These are phyloP conservation scores for Pugionium dolabratum DNA, from an alignment of 345 rosid genomes.

Conservation along the genomic window DNA sequence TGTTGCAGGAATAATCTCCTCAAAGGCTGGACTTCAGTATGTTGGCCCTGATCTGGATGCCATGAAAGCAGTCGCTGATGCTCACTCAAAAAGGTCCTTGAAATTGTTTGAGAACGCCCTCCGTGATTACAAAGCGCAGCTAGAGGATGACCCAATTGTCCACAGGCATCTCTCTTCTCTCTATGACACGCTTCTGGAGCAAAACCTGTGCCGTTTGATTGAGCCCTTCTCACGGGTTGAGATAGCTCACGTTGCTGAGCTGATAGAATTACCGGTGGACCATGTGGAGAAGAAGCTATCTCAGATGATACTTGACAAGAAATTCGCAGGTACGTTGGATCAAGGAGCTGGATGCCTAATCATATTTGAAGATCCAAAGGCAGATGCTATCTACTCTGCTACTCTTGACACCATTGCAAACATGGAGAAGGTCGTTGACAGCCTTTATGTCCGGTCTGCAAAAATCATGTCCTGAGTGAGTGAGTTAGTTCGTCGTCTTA, in stretches of 20 bases:
- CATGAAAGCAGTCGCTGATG: constrained; percentile 96
- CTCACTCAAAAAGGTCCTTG: constrained; percentile 79
- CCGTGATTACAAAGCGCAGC: constrained; percentile 67
- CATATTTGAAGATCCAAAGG: constrained; percentile 84
- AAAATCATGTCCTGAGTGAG: constrained; percentile 67
- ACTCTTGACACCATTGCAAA: constrained; percentile 87
- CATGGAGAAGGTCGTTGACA: constrained; percentile 93
- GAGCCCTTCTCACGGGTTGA: constrained; percentile 95
- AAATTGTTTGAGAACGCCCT: constrained; percentile 78
- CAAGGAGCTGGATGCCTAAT: constrained; percentile 97
- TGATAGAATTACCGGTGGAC: constrained; percentile 68
- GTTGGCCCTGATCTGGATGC: constrained; percentile 88
- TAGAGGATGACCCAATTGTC: constrained; percentile 91
- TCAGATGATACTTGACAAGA: constrained; percentile 96
- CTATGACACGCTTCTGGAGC: constrained; percentile 78
- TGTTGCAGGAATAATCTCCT: constrained; percentile 80
- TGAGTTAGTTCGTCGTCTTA: not conserved
- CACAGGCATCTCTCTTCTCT: constrained; percentile 88
- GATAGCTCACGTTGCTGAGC: constrained; percentile 82
- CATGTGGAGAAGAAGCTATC: constrained; percentile 95
- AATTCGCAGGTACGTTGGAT: constrained; percentile 90
- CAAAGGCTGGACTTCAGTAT: constrained; percentile 82
- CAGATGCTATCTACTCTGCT: constrained; percentile 85
- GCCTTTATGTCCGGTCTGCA: constrained; percentile 93
- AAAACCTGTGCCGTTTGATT: constrained; percentile 84